Conservation (phyloP, 305 asterid genomes). For the Fraxinus sp. region DNA sequence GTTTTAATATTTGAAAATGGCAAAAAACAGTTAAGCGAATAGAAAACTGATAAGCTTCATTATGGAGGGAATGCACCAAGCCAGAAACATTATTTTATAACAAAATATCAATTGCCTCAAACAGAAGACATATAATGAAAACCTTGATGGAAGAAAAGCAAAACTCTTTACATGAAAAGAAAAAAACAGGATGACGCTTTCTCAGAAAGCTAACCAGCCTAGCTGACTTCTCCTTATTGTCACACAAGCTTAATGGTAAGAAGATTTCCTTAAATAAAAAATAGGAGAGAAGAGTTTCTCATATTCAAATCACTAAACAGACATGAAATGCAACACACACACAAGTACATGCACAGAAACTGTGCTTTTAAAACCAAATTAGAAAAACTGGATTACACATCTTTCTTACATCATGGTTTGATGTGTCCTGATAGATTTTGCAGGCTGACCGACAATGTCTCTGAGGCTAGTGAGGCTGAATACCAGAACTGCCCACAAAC, state of each 20-base stretch:
- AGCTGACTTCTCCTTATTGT: conserved; percentile 40
- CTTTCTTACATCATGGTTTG: conserved; percentile 58
- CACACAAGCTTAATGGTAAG: conserved; percentile 25
- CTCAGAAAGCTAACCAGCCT: conserved; percentile 21
- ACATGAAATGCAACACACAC: conserved; percentile 21
- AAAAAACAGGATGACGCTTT: conserved; percentile 22
- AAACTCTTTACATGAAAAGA: conserved; percentile 46
- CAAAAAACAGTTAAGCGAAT: background rate
- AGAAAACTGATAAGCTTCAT: conserved; percentile 2
- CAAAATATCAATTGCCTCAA: conserved; percentile 23
- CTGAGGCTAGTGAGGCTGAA: conserved; percentile 25
- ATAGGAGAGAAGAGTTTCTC: conserved; percentile 19
- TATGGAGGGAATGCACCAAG: conserved; percentile 7
- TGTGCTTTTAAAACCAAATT: conserved; percentile 10
- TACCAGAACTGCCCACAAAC: conserved; percentile 30
- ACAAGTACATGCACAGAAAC: conserved; percentile 20
- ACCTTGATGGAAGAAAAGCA: conserved; percentile 19
- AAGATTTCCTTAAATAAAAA: background rate
- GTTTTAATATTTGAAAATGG: background rate
- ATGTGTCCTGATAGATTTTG: conserved; percentile 40
- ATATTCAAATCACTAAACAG: conserved; percentile 19
- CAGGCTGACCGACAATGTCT: conserved; percentile 33
- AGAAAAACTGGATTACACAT: conserved; percentile 20
- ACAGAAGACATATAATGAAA: conserved; percentile 16
- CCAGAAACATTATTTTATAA: conserved; percentile 24